A percentile compares a stretch with the other conserved stretches of the same genome.
These are phyloP conservation scores for Blastocladiella emersonii DNA, from an alignment of 371 early-diverging fungal species.

Conservation along the genomic window DNA sequence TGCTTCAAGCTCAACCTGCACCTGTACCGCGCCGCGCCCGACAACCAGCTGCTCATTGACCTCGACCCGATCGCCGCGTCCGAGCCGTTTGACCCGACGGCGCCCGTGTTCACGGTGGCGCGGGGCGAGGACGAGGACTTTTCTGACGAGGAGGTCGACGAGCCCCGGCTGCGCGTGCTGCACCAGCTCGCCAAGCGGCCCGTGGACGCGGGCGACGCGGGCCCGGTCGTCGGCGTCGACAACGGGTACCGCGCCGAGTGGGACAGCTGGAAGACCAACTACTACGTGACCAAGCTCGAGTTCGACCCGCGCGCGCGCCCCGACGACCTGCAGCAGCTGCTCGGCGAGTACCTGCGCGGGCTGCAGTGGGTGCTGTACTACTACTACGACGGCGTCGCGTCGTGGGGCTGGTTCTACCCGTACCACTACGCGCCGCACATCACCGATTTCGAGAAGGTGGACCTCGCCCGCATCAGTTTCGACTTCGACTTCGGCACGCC, in stretches of 20 bases:
- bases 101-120: slow-evolving; percentile 10
- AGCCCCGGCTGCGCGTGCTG: not conserved
- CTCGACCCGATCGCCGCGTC: slow-evolving; percentile 4
- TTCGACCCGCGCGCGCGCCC: slow-evolving; percentile 13
- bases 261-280: slow-evolving; percentile 24
- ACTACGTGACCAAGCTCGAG: slow-evolving; percentile 24
- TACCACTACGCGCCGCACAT: slow-evolving; percentile 53
- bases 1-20: slow-evolving; percentile 4
- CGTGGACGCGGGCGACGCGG: not conserved
- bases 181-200: not conserved
- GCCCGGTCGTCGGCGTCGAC: slow-evolving; percentile 9
- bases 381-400: slow-evolving; percentile 87
- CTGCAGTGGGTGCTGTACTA: slow-evolving; percentile 95
- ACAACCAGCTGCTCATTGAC: slow-evolving; percentile 16
- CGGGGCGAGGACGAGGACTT: slow-evolving; percentile 10
- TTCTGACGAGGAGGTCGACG: slow-evolving; percentile 10
- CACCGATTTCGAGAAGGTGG: slow-evolving; percentile 18
- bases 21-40: slow-evolving; percentile 21
- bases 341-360: slow-evolving; percentile 74
- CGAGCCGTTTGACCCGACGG: slow-evolving; percentile 2
- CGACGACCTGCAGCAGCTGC: slow-evolving; percentile 21
- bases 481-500: slow-evolving; percentile 28
- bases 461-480: slow-evolving; percentile 11
- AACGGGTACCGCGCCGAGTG: slow-evolving; percentile 15
- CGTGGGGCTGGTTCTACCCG: slow-evolving; percentile 98